phyloP scores from a whole-genome alignment of 2,329 filamentous ascomycete genomes.

The Microdochium nivale region DNA sequence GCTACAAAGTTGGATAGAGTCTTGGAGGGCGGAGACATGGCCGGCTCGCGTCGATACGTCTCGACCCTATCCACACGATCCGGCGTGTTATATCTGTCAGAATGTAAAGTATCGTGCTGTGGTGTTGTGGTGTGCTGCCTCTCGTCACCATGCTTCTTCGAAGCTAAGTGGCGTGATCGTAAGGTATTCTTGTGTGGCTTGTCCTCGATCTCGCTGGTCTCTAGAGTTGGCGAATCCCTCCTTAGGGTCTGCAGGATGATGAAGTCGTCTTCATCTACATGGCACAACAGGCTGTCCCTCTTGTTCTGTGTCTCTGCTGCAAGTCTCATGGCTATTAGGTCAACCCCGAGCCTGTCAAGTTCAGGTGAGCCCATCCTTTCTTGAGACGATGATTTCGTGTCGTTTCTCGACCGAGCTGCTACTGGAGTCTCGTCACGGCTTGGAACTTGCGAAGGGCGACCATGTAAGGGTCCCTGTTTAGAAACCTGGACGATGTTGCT shows the following conservation, averaged over 20 bases:
- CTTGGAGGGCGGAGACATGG: background rate
- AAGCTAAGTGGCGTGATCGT: background rate
- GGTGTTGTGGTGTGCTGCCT: background rate
- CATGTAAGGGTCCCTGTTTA: background rate
- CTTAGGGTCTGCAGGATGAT: constrained; percentile 5
- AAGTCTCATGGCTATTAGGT: constrained; percentile 13
- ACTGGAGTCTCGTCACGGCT: background rate
- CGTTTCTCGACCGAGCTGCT: background rate
- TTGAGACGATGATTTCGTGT: background rate
- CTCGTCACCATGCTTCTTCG: background rate
- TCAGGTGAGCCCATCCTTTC: constrained; percentile 5
- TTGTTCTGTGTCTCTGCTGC: constrained; percentile 6
- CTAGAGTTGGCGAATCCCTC: background rate
- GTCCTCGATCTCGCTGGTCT: background rate
- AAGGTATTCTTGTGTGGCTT: background rate
- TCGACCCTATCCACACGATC: background rate
- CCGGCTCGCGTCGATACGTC: background rate
- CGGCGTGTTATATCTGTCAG: background rate
- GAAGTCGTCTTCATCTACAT: constrained; percentile 15
- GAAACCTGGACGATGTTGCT: too few species aligned
- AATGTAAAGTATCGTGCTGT: background rate
- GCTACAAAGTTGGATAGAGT: background rate
- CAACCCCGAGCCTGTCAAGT: constrained; percentile 11
- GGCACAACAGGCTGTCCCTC: constrained; percentile 13
- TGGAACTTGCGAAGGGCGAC: background rate